Evolutionary conservation across 345 rosid species (phyloP).

Genomic region (Populus simonii): DNA sequence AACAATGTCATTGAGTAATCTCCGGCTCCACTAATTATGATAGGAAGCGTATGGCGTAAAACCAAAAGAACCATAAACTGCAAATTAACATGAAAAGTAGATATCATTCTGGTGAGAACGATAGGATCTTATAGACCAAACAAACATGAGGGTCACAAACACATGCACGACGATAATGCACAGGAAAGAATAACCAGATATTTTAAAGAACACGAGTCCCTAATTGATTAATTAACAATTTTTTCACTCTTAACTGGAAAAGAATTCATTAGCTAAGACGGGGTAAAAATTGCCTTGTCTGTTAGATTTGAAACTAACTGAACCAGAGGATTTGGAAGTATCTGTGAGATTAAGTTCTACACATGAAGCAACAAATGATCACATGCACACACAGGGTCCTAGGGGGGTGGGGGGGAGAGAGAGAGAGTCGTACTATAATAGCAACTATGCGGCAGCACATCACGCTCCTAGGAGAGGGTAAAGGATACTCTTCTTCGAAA

Average conservation of each 20-base stretch:
- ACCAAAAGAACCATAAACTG: conserved; percentile 74
- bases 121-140: background rate
- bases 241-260: background rate
- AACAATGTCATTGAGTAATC: conserved; percentile 55
- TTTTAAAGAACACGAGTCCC: background rate
- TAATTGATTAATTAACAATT: background rate
- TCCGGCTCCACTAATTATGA: conserved; percentile 47
- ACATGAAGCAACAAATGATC: background rate
- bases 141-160: background rate
- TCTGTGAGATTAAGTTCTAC: background rate
- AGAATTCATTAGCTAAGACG: background rate
- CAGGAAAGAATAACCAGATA: no score
- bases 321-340: background rate
- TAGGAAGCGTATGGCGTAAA: conserved; percentile 66
- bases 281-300: no score
- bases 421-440: conserved; percentile 46
- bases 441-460: conserved; percentile 69
- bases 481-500: conserved; percentile 51
- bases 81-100: conserved; percentile 14
- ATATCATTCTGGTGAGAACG: background rate
- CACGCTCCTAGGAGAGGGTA: conserved; percentile 52
- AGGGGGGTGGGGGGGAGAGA: conserved; percentile 10
- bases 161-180: no score
- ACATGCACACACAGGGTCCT: no score
- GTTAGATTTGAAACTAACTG: background rate